These are phyloP conservation scores for Aotearoamyces nothofagi DNA, from an alignment of 2,329 filamentous ascomycete genomes.

Conservation along the genomic window DNA sequence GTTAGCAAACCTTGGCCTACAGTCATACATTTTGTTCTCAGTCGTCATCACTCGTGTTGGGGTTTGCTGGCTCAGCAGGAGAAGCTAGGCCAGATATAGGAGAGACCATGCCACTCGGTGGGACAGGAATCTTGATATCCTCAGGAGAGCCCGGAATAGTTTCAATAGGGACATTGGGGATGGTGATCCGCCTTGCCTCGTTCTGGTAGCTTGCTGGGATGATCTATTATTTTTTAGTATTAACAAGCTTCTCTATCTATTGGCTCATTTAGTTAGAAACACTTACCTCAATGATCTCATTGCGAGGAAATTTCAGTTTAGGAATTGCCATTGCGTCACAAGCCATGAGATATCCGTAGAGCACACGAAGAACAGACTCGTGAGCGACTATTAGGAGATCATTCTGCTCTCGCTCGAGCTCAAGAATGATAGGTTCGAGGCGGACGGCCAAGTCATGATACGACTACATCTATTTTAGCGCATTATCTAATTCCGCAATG, in stretches of 20 bases:
- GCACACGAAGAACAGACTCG: conserved; percentile 88
- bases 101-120: conserved; percentile 31
- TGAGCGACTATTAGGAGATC: conserved; percentile 98
- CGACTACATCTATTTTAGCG: conserved; percentile 40
- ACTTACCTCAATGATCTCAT: conserved; percentile 84
- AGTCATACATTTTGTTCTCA: neutral
- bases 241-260: no score
- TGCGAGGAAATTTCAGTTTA: conserved; percentile 78
- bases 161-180: conserved; percentile 46
- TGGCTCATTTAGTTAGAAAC: no score
- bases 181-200: conserved; percentile 78
- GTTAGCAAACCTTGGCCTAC: neutral
- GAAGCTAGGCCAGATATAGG: conserved; percentile 15
- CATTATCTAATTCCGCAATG: conserved; percentile 4
- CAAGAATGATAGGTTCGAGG: conserved; percentile 92
- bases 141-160: conserved; percentile 68
- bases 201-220: conserved; percentile 97
- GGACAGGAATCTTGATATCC: conserved; percentile 65
- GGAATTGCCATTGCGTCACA: conserved; percentile 94
- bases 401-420: conserved; percentile 91
- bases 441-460: conserved; percentile 98
- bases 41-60: neutral
- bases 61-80: conserved; percentile 10
- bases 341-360: conserved; percentile 97
- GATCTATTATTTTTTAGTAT: conserved; percentile 39